phyloP scores from a whole-genome alignment of 2,329 filamentous ascomycete species.

The Talaromyces albobiverticillius region DNA sequence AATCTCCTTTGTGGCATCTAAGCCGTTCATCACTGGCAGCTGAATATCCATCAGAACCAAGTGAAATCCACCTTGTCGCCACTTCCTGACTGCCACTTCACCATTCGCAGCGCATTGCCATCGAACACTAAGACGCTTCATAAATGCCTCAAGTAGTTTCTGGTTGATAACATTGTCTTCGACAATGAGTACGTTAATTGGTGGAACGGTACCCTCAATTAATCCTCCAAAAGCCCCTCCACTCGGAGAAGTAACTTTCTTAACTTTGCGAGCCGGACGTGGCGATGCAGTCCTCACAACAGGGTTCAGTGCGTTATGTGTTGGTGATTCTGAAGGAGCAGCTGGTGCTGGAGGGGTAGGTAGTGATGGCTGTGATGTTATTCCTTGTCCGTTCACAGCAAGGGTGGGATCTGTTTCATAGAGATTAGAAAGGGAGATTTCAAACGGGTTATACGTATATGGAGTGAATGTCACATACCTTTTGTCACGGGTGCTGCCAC shows the following conservation, averaged over 20 bases:
- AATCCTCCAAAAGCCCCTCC: slow-evolving; percentile 55
- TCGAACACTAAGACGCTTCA: slow-evolving; percentile 90
- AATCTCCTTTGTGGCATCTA: slow-evolving; percentile 95
- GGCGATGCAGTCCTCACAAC: slow-evolving; percentile 48
- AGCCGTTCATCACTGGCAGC: slow-evolving; percentile 89
- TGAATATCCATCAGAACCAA: slow-evolving; percentile 98
- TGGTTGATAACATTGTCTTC: slow-evolving; percentile 99
- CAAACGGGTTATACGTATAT: slow-evolving; percentile 7
- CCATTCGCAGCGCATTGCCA: slow-evolving; percentile 99
- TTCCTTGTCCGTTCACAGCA: slow-evolving; percentile 26
- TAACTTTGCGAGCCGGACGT: slow-evolving; percentile 38
- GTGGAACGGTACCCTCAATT: slow-evolving; percentile 80
- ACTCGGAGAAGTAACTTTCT: slow-evolving; percentile 29
- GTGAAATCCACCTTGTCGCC: slow-evolving; percentile 89
- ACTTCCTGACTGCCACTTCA: slow-evolving; percentile 87
- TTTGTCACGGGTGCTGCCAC: slow-evolving; percentile 51
- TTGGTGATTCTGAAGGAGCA: slow-evolving; percentile 34
- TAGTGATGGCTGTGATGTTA: slow-evolving; percentile 26
- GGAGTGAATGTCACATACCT: slow-evolving; percentile 32
- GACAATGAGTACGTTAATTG: slow-evolving; percentile 95
- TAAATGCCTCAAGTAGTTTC: slow-evolving; percentile 87
- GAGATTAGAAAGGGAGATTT: slow-evolving; percentile 4
- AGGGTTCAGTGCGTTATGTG: slow-evolving; percentile 32
- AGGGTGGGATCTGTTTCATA: slow-evolving; percentile 23
- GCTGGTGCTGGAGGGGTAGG: slow-evolving; percentile 34